phyloP scores from a whole-genome alignment of 768 basidiomycete genomes.

The Panaeolus papilionaceus region DNA sequence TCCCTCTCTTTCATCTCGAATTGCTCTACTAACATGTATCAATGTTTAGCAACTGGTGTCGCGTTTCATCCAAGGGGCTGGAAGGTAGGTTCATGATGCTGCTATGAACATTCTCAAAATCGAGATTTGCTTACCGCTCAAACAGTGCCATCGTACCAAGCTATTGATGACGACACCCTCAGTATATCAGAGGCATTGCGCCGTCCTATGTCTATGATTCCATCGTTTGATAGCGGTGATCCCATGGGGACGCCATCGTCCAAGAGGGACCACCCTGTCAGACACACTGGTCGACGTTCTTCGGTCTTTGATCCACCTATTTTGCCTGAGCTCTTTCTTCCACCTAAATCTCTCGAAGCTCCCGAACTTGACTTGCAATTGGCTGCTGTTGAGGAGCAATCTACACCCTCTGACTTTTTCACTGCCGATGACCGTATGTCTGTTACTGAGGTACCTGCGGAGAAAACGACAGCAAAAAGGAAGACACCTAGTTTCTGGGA shows the following conservation, averaged over 20 bases:
- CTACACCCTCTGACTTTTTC: conserved; percentile 21
- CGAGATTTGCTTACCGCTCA: background rate
- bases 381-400: conserved; percentile 4
- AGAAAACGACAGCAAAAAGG: conserved; percentile 19
- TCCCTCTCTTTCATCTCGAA: conserved; percentile 18
- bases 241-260: background rate
- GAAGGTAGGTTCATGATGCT: conserved; percentile 31
- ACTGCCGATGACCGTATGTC: conserved; percentile 15
- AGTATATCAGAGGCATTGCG: conserved; percentile 18
- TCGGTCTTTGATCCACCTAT: conserved; percentile 12
- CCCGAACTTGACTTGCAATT: background rate
- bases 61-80: conserved; percentile 36
- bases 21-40: background rate
- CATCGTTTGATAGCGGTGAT: conserved; percentile 18
- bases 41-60: conserved; percentile 45
- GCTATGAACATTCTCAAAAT: background rate
- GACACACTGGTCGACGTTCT: background rate
- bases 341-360: background rate
- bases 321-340: conserved; percentile 17
- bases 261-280: background rate
- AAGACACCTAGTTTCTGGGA: conserved; percentile 46
- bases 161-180: conserved; percentile 16
- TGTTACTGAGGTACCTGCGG: conserved; percentile 1
- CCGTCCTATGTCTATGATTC: conserved; percentile 20
- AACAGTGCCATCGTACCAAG: conserved; percentile 23